Conservation (phyloP, 2,329 filamentous ascomycete species). For the Thyridium curvatum region DNA sequence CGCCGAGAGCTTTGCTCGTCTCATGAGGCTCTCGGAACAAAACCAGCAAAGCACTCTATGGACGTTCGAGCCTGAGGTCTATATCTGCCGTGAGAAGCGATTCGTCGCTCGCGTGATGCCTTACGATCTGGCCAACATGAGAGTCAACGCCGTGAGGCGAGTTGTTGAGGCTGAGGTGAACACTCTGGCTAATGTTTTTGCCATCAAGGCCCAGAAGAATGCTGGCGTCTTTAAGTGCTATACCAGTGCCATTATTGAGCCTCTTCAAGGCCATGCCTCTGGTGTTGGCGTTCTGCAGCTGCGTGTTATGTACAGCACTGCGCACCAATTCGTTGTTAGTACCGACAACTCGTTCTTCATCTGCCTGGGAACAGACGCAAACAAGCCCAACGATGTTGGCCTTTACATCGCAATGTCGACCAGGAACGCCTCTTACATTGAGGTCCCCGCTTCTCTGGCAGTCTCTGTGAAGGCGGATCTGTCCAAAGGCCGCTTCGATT, state of each 20-base stretch:
- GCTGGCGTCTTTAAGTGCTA: conserved; percentile 2
- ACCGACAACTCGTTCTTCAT: too few species aligned
- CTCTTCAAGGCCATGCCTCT: too few species aligned
- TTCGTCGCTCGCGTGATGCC: conserved; percentile 29
- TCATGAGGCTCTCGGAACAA: conserved; percentile 8
- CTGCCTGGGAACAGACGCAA: too few species aligned
- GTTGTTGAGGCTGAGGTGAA: conserved; percentile 23
- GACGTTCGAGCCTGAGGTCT: conserved; percentile 28
- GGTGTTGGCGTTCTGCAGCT: conserved; percentile 7
- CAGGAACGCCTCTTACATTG: too few species aligned
- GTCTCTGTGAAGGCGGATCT: too few species aligned
- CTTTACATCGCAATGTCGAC: too few species aligned
- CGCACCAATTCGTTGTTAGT: not conserved
- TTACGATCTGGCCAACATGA: conserved; percentile 27
- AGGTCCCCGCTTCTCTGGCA: too few species aligned
- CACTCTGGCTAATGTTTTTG: conserved; percentile 23
- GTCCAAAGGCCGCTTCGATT: too few species aligned
- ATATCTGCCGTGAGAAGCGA: conserved; percentile 21
- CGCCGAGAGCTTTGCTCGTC: conserved; percentile 13
- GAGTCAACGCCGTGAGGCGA: conserved; percentile 29
- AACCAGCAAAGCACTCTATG: conserved; percentile 12
- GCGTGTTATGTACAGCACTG: conserved; percentile 14
- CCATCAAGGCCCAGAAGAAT: conserved; percentile 11
- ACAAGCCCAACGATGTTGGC: too few species aligned
- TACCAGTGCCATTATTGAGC: conserved; percentile 17